Percentiles rank a stretch among this genome's conserved stretches.
phyloP scores from a whole-genome alignment of 2,329 filamentous ascomycete species.

The Epichloe aotearoae region DNA sequence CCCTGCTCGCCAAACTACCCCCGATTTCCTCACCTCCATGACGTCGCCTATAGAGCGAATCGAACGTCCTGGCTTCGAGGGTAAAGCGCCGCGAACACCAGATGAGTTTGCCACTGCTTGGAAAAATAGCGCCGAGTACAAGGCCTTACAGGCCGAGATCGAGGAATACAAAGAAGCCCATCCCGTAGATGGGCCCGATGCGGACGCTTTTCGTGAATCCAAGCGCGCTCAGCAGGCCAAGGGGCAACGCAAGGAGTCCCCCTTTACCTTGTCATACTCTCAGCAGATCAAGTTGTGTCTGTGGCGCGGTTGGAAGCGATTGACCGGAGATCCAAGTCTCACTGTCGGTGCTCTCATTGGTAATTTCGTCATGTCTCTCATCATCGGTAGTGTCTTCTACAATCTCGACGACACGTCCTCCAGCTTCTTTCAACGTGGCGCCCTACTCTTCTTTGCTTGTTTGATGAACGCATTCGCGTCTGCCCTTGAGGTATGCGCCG shows the following conservation, averaged over 20 bases:
- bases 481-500: conserved; percentile 49
- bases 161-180: conserved; percentile 40
- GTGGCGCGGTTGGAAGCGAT: conserved; percentile 64
- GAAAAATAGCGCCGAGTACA: conserved; percentile 40
- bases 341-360: conserved; percentile 55
- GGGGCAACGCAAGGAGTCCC: conserved; percentile 48
- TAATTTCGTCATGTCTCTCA: conserved; percentile 63
- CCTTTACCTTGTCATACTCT: conserved; percentile 65
- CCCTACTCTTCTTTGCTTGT: conserved; percentile 76
- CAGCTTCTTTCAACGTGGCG: conserved; percentile 68
- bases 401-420: conserved; percentile 51
- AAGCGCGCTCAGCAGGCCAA: conserved; percentile 42
- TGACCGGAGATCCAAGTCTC: conserved; percentile 64
- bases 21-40: conserved; percentile 61
- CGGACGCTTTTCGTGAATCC: conserved; percentile 41
- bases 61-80: conserved; percentile 42
- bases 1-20: conserved; percentile 49
- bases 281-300: conserved; percentile 72
- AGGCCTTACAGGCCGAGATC: conserved; percentile 38
- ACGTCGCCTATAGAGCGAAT: conserved; percentile 45
- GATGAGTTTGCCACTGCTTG: conserved; percentile 48
- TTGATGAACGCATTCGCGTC: conserved; percentile 75
- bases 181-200: conserved; percentile 42
- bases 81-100: conserved; percentile 42
- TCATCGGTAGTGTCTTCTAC: conserved; percentile 71